Conservation (phyloP, 2,329 filamentous ascomycete species). For the Xylaria hypoxylon region DNA sequence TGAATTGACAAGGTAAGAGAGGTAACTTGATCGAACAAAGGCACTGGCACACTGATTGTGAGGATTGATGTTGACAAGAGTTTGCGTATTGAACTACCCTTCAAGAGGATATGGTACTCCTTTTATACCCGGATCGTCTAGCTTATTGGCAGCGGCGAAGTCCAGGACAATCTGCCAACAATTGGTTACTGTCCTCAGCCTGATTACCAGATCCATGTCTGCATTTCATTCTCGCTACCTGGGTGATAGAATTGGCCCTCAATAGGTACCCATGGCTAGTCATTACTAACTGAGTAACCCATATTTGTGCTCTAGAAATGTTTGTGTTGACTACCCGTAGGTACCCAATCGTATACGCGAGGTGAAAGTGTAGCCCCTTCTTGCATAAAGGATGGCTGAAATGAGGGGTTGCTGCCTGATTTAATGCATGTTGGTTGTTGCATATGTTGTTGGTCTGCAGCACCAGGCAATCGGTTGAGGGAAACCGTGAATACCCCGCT, state of each 20-base stretch:
- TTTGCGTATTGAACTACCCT: neutral
- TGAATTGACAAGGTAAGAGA: neutral
- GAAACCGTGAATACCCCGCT: neutral
- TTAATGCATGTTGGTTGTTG: neutral
- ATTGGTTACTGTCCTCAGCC: neutral
- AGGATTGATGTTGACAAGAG: slow-evolving; percentile 7
- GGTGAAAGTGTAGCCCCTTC: too few relatives aligned
- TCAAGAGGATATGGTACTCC: neutral
- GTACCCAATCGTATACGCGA: too few relatives aligned
- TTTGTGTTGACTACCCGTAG: too few relatives aligned
- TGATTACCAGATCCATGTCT: neutral
- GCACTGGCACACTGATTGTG: neutral
- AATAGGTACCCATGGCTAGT: too few relatives aligned
- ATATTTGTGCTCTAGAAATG: too few relatives aligned
- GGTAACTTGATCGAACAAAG: slow-evolving; percentile 1
- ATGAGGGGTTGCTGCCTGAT: neutral
- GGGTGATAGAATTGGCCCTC: too few relatives aligned
- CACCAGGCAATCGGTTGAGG: neutral
- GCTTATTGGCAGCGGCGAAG: too few relatives aligned
- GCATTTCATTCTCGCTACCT: neutral
- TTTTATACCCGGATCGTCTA: too few relatives aligned
- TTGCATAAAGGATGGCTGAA: neutral
- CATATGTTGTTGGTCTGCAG: neutral
- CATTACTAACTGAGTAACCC: too few relatives aligned
- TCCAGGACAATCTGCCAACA: too few relatives aligned